phyloP scores from a whole-genome alignment of 306 rosid genomes.

The Luffa acutangula region DNA sequence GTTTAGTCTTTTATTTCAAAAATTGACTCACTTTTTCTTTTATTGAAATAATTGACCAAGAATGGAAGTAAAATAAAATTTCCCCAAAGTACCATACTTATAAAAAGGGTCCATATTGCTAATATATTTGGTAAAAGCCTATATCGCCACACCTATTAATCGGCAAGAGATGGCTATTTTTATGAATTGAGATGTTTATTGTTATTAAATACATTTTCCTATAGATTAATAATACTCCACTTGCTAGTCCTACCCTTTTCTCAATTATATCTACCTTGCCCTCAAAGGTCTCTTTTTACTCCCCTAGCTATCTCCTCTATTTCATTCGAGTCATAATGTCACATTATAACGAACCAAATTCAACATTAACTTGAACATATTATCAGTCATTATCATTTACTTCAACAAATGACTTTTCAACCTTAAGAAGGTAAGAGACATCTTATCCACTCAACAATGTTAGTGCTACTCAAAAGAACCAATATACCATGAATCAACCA shows the following conservation, averaged over 20 bases:
- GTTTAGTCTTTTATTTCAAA: too few relatives aligned
- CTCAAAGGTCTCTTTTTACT: background rate
- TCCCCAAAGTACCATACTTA: too few relatives aligned
- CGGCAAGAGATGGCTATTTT: too few relatives aligned
- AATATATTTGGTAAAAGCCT: too few relatives aligned
- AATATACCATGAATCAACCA: background rate
- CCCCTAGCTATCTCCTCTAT: background rate
- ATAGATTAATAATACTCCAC: background rate
- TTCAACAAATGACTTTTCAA: background rate
- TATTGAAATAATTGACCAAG: too few relatives aligned
- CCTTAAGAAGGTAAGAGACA: background rate
- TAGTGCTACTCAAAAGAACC: background rate
- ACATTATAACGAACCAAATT: background rate
- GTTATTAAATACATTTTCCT: background rate
- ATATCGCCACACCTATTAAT: too few relatives aligned
- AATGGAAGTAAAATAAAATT: too few relatives aligned
- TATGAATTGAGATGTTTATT: too few relatives aligned
- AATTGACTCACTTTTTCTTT: too few relatives aligned
- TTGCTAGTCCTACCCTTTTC: background rate
- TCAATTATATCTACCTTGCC: background rate
- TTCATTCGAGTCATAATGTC: background rate
- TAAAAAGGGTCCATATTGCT: too few relatives aligned
- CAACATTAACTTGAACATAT: background rate
- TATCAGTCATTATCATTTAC: background rate
- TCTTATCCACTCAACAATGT: background rate